phyloP scores from a whole-genome alignment of 768 basidiomycete genomes.

The Trametes elegans region DNA sequence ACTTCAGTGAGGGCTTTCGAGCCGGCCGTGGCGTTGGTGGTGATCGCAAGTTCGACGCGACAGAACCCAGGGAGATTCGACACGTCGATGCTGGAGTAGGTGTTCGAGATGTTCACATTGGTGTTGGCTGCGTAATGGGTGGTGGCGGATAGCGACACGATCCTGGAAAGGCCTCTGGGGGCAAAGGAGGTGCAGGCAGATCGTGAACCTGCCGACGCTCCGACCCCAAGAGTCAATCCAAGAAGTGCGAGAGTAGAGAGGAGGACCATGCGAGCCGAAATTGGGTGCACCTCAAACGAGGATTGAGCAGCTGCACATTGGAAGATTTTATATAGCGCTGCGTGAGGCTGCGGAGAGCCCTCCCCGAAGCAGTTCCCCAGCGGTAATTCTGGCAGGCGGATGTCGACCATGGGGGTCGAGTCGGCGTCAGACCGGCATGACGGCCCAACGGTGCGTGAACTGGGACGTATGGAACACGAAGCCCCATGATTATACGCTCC shows the following conservation, averaged over 20 bases:
- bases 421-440: conserved; percentile 1
- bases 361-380: not conserved
- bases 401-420: not conserved
- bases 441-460: not conserved
- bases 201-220: not conserved
- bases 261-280: not conserved
- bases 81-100: conserved; percentile 22
- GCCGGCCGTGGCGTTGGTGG: conserved; percentile 25
- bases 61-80: conserved; percentile 25
- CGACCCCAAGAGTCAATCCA: not conserved
- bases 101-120: conserved; percentile 23
- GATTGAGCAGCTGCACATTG: not conserved
- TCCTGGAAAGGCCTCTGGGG: not conserved
- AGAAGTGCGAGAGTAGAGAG: not conserved
- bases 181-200: conserved; percentile 9
- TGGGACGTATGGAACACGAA: not conserved
- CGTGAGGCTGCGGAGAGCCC: not conserved
- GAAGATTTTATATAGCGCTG: not conserved
- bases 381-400: not conserved
- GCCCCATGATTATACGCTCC: conserved; percentile 1
- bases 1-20: conserved; percentile 25
- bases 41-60: conserved; percentile 26
- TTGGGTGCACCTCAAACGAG: not conserved
- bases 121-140: conserved; percentile 18
- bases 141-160: conserved; percentile 5